A percentile compares a stretch with the other conserved stretches of the same genome.
Evolutionary conservation across 176 grass and related monocot genomes (phyloP).

Genomic region (Avena sativa): DNA sequence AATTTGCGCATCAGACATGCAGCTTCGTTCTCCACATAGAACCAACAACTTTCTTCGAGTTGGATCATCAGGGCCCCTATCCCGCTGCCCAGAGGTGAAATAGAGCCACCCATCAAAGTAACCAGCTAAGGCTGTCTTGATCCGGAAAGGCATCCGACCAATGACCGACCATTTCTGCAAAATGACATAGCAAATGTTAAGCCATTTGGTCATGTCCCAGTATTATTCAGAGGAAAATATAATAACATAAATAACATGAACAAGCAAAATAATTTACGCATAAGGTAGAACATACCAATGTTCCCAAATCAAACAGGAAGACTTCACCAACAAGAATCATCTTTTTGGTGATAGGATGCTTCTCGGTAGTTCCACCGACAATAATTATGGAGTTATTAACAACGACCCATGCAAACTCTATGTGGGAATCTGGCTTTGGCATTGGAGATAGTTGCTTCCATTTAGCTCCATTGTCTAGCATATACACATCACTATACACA

Average conservation of each 20-base stretch:
- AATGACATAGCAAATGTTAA: constrained; percentile 13
- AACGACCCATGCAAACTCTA: constrained; percentile 84
- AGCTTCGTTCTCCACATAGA: constrained; percentile 76
- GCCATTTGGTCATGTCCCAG: neutral
- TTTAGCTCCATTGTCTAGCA: constrained; percentile 62
- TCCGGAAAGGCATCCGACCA: constrained; percentile 78
- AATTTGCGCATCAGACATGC: constrained; percentile 37
- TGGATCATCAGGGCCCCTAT: constrained; percentile 74
- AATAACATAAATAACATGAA: neutral
- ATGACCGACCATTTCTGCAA: constrained; percentile 78
- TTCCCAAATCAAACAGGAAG: constrained; percentile 75
- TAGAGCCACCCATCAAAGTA: constrained; percentile 82
- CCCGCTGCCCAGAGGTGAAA: constrained; percentile 91
- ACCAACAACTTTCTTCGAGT: constrained; percentile 77
- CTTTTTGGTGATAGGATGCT: constrained; percentile 90
- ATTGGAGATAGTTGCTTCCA: constrained; percentile 76
- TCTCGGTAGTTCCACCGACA: constrained; percentile 82
- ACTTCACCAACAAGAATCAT: constrained; percentile 95
- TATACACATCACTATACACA: constrained; percentile 78
- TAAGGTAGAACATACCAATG: constrained; percentile 47
- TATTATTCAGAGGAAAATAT: constrained; percentile 8
- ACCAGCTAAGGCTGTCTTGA: constrained; percentile 82
- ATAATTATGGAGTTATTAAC: constrained; percentile 80
- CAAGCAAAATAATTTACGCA: neutral
- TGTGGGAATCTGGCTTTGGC: constrained; percentile 89